phyloP scores from a whole-genome alignment of 2,329 filamentous ascomycete species.

The Orbilia javanica region DNA sequence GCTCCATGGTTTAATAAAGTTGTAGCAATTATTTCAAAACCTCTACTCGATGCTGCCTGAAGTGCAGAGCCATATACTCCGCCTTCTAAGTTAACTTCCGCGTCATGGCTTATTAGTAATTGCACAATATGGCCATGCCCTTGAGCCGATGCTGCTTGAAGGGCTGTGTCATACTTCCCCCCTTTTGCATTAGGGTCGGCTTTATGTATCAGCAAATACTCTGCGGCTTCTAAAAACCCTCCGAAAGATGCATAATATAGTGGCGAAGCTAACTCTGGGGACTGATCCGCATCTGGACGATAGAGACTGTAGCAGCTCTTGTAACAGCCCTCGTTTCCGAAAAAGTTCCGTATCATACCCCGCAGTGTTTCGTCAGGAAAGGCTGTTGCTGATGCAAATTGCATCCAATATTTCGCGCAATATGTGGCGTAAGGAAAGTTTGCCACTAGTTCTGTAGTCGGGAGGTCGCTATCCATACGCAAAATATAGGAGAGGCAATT shows the following conservation, averaged over 20 bases:
- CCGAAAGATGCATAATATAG: background rate
- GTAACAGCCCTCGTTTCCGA: background rate
- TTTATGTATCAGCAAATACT: background rate
- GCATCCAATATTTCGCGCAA: conserved; percentile 60
- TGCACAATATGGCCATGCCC: conserved; percentile 10
- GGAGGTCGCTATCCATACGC: conserved; percentile 37
- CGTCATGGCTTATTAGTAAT: background rate
- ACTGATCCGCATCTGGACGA: background rate
- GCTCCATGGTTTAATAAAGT: background rate
- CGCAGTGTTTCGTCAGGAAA: conserved; percentile 16
- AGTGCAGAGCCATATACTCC: conserved; percentile 6
- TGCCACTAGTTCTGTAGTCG: conserved; percentile 25
- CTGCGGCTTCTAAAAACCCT: background rate
- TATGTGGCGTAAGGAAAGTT: conserved; percentile 59
- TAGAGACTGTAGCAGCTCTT: conserved; percentile 20
- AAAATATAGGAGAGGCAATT: conserved; percentile 62
- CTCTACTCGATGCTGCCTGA: background rate
- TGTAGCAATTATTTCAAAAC: background rate
- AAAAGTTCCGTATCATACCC: conserved; percentile 3
- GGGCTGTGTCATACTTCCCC: background rate
- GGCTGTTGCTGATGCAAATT: conserved; percentile 54
- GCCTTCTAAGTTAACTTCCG: background rate
- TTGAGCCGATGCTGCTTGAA: background rate
- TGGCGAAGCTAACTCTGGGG: background rate
- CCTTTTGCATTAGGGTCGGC: conserved; percentile 8